phyloP scores from a whole-genome alignment of 2,329 filamentous ascomycete genomes.

The Diaporthe amygdali region DNA sequence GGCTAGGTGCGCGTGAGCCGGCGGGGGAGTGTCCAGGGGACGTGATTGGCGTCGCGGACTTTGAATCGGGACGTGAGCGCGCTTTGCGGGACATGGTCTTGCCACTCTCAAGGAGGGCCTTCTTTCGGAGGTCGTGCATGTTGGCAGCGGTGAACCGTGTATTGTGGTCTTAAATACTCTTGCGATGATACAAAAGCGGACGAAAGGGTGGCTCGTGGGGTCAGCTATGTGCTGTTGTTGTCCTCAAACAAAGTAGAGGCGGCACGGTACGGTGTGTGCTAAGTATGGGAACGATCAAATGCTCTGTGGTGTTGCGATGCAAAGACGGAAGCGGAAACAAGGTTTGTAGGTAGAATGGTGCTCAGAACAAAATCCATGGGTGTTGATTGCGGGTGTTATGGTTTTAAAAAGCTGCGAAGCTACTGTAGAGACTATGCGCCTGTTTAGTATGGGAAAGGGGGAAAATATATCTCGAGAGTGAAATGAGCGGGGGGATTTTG shows the following conservation, averaged over 20 bases:
- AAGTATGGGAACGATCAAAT: slow-evolving; percentile 22
- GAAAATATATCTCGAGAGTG: neutral
- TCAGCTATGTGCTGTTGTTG: neutral
- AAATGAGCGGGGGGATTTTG: slow-evolving; percentile 9
- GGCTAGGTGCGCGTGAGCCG: slow-evolving; percentile 64
- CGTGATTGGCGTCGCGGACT: slow-evolving; percentile 61
- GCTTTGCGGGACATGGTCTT: slow-evolving; percentile 77
- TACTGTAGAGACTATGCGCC: slow-evolving; percentile 2
- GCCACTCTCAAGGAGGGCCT: slow-evolving; percentile 70
- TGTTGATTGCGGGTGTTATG: neutral
- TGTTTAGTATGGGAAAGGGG: neutral
- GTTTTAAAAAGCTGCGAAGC: neutral
- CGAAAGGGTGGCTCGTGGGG: neutral
- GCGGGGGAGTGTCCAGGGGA: slow-evolving; percentile 64
- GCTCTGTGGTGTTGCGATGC: slow-evolving; percentile 22
- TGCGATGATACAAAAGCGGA: neutral
- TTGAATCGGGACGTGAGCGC: slow-evolving; percentile 57
- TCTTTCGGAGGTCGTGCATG: slow-evolving; percentile 71
- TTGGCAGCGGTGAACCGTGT: slow-evolving; percentile 8
- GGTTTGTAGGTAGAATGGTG: slow-evolving; percentile 18
- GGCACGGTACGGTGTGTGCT: neutral
- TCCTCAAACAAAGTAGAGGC: neutral
- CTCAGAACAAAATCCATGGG: slow-evolving; percentile 34
- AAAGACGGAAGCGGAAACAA: slow-evolving; percentile 5
- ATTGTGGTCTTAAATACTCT: neutral